phyloP scores from a whole-genome alignment of 805 yeast species.

The Candida arabinofermentans region DNA sequence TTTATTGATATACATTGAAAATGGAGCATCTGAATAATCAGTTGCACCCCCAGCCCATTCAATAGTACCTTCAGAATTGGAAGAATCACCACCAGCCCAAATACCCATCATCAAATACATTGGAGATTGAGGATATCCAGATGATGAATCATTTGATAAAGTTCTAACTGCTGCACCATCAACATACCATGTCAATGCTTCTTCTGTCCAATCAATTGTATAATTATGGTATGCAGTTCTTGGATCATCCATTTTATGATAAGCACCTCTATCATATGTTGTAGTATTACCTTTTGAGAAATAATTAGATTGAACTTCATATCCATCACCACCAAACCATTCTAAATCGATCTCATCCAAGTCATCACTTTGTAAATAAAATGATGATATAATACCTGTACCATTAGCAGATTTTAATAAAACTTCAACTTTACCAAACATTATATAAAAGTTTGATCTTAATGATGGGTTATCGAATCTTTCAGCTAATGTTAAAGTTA shows the following conservation, averaged over 20 bases:
- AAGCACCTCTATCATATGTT: constrained; percentile 77
- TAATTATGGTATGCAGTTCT: constrained; percentile 65
- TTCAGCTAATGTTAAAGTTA: constrained; percentile 52
- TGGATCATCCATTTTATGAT: constrained; percentile 57
- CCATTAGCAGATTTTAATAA: constrained; percentile 71
- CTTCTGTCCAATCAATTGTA: constrained; percentile 79
- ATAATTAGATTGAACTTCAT: constrained; percentile 72
- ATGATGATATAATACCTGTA: constrained; percentile 73
- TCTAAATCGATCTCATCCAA: constrained; percentile 88
- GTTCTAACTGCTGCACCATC: constrained; percentile 72
- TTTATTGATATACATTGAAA: constrained; percentile 57
- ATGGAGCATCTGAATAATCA: constrained; percentile 63
- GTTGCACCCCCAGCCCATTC: constrained; percentile 81
- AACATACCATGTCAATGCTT: constrained; percentile 60
- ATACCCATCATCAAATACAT: constrained; percentile 66
- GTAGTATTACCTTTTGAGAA: constrained; percentile 78
- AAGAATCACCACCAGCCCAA: constrained; percentile 82
- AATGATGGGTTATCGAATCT: constrained; percentile 76
- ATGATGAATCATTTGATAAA: constrained; percentile 44
- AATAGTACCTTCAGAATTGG: constrained; percentile 62
- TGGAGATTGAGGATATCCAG: constrained; percentile 91
- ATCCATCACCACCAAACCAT: constrained; percentile 77
- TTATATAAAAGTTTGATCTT: constrained; percentile 73
- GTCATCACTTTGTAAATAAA: constrained; percentile 78
- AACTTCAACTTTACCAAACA: constrained; percentile 85